Conservation (phyloP, 805 yeast genomes). For the Metschnikowia similis region DNA sequence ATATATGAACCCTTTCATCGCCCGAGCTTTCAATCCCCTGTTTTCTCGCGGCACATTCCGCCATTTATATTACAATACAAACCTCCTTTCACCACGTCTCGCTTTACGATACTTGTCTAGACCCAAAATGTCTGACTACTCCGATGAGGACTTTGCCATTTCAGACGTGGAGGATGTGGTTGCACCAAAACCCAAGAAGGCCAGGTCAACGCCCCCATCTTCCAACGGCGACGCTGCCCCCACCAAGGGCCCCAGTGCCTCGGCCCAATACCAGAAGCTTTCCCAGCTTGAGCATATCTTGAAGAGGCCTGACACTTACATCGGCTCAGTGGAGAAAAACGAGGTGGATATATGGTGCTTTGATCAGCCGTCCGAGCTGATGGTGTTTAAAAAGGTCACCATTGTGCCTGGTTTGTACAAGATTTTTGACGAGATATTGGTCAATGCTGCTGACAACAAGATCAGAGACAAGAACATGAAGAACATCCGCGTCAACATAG, state of each 20-base stretch:
- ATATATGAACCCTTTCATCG: background rate
- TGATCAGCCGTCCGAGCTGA: constrained; percentile 44
- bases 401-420: constrained; percentile 96
- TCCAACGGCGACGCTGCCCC: constrained; percentile 13
- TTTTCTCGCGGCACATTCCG: background rate
- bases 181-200: constrained; percentile 7
- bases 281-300: constrained; percentile 94
- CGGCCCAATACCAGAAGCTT: constrained; percentile 85
- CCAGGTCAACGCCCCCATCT: constrained; percentile 14
- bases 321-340: constrained; percentile 87
- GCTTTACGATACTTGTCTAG: background rate
- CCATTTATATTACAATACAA: background rate
- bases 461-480: constrained; percentile 92
- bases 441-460: constrained; percentile 98
- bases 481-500: constrained; percentile 75
- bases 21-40: background rate
- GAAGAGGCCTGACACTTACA: constrained; percentile 96
- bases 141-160: constrained; percentile 9
- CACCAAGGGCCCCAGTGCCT: constrained; percentile 31
- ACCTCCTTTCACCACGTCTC: background rate
- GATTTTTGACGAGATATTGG: constrained; percentile 94
- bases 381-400: constrained; percentile 55
- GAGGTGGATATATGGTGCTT: constrained; percentile 82
- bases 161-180: constrained; percentile 10
- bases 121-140: constrained; percentile 11